Conservation (phyloP, 345 rosid genomes). For the Eucalyptus sp. region DNA sequence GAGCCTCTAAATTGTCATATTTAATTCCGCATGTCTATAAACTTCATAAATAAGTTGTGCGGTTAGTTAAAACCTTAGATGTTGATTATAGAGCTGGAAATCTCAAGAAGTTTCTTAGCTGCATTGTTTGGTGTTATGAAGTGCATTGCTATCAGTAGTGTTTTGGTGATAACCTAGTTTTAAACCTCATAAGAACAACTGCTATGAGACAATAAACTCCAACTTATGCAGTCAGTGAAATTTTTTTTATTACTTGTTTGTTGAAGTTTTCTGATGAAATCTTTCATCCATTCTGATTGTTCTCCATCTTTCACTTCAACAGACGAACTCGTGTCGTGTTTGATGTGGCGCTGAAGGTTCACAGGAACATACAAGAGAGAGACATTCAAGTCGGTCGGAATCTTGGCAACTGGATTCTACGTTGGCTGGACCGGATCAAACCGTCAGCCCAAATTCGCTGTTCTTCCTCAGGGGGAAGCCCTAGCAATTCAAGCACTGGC, state of each 20-base stretch:
- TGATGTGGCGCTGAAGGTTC: constrained; percentile 55
- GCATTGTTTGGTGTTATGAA: background rate
- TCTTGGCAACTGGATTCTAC: constrained; percentile 81
- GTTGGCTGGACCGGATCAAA: constrained; percentile 75
- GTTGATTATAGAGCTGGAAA: background rate
- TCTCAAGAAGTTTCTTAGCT: background rate
- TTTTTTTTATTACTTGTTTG: background rate
- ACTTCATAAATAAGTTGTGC: background rate
- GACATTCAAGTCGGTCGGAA: constrained; percentile 85
- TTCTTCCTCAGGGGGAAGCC: constrained; percentile 7
- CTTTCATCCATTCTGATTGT: background rate
- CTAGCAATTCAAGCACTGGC: constrained; percentile 7
- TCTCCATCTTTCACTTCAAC: background rate
- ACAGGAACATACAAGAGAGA: constrained; percentile 64
- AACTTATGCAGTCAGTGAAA: background rate
- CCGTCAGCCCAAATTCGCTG: constrained; percentile 86
- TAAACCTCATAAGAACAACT: background rate
- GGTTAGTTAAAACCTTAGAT: background rate
- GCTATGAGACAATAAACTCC: background rate
- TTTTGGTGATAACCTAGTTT: background rate
- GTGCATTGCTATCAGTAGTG: background rate
- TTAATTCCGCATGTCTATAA: background rate
- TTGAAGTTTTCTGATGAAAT: background rate
- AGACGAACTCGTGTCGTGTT: constrained; percentile 60
- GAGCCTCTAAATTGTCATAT: background rate